Conservation (phyloP, 2,329 filamentous ascomycete genomes). For the Ophiocordyceps camponoti-saundersi region DNA sequence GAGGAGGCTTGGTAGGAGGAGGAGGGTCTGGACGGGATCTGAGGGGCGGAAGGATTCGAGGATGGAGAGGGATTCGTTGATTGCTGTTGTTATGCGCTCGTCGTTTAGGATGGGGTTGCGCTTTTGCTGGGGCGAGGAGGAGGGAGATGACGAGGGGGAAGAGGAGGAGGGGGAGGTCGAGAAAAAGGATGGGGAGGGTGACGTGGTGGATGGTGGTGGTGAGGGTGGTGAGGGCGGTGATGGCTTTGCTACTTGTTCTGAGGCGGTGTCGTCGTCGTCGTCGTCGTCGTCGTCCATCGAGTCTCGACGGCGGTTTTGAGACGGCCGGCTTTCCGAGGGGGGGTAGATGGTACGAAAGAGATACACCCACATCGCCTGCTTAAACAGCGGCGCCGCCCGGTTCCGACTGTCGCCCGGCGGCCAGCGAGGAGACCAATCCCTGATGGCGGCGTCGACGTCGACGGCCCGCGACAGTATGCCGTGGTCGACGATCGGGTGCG, state of each 20-base stretch:
- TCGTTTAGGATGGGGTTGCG: slow-evolving; percentile 32
- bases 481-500: slow-evolving; percentile 58
- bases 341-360: slow-evolving; percentile 44
- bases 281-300: slow-evolving; percentile 6
- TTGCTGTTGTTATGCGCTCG: slow-evolving; percentile 31
- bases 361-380: slow-evolving; percentile 51
- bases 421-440: slow-evolving; percentile 54
- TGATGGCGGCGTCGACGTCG: slow-evolving; percentile 58
- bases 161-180: no score
- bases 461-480: slow-evolving; percentile 54
- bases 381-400: slow-evolving; percentile 39
- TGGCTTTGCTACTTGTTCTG: background rate
- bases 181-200: background rate
- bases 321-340: slow-evolving; percentile 19
- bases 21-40: slow-evolving; percentile 41
- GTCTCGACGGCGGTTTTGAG: slow-evolving; percentile 14
- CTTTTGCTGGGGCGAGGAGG: slow-evolving; percentile 27
- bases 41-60: slow-evolving; percentile 37
- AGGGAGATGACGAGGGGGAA: background rate
- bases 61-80: slow-evolving; percentile 38
- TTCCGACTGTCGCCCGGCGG: slow-evolving; percentile 38
- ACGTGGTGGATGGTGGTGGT: no score
- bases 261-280: slow-evolving; percentile 6
- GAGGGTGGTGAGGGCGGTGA: no score
- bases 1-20: slow-evolving; percentile 42